Conservation (phyloP, 129 eudicot species). For the Glebionis coronaria region DNA sequence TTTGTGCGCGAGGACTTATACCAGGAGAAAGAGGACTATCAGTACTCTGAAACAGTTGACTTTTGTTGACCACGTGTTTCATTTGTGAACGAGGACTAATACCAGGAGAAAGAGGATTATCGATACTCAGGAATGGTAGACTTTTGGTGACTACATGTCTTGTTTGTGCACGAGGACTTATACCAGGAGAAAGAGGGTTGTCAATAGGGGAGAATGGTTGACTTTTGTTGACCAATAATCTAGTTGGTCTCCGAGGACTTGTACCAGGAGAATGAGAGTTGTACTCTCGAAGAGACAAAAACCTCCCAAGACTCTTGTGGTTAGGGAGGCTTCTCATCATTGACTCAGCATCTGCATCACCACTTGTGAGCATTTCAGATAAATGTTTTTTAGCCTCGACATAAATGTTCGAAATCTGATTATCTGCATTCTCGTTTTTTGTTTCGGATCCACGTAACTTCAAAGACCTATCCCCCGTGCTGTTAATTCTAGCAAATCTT, state of each 20-base stretch:
- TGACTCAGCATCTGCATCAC: constrained; percentile 51
- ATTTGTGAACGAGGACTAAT: constrained; percentile 49
- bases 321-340: constrained; percentile 48
- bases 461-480: constrained; percentile 42
- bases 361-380: constrained; percentile 73
- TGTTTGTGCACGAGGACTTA: constrained; percentile 49
- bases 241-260: constrained; percentile 48
- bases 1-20: constrained; percentile 48
- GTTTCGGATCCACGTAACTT: constrained; percentile 37
- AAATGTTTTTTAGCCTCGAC: constrained; percentile 89
- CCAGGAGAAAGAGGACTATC: constrained; percentile 46
- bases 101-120: constrained; percentile 44
- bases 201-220: constrained; percentile 26
- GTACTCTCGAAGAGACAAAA: constrained; percentile 69
- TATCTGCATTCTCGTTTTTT: constrained; percentile 21
- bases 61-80: constrained; percentile 34
- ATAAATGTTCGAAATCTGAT: constrained; percentile 59
- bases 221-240: constrained; percentile 31
- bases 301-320: constrained; percentile 71
- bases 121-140: constrained; percentile 22
- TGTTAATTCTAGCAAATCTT: constrained; percentile 44
- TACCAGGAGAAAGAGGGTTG: constrained; percentile 39
- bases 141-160: constrained; percentile 32
- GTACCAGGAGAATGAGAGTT: constrained; percentile 45
- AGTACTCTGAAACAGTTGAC: constrained; percentile 18